These are phyloP conservation scores for Houttuynia cordata DNA, from an alignment of 164 flowering plant species.

Conservation along the genomic window DNA sequence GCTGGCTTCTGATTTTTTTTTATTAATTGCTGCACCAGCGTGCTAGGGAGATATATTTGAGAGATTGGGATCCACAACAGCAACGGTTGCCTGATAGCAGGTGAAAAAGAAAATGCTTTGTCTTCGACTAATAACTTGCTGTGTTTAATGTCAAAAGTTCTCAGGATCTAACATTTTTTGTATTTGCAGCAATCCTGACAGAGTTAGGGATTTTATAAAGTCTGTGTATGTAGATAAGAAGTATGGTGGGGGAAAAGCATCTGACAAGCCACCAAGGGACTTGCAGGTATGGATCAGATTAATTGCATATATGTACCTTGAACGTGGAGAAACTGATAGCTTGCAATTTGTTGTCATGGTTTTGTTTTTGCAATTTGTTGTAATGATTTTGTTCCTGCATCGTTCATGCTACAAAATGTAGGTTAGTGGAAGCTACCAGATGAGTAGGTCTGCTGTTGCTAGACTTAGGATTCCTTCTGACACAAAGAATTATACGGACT, in stretches of 20 bases:
- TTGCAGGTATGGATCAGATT: conserved; percentile 25
- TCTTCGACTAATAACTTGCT: background rate
- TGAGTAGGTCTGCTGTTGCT: too few relatives aligned
- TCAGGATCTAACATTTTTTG: background rate
- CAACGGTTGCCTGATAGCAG: conserved; percentile 75
- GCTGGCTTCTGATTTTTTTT: background rate
- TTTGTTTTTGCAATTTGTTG: too few relatives aligned
- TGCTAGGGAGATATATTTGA: conserved; percentile 74
- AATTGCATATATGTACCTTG: background rate
- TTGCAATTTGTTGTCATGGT: background rate
- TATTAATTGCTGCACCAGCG: conserved; percentile 40
- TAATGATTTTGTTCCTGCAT: too few relatives aligned
- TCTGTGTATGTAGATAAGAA: conserved; percentile 57
- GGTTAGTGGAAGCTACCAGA: too few relatives aligned
- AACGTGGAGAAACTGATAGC: background rate
- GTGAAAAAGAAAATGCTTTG: conserved; percentile 15
- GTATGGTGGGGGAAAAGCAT: conserved; percentile 48
- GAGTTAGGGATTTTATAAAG: conserved; percentile 73
- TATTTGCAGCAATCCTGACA: conserved; percentile 59
- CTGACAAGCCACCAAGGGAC: conserved; percentile 75
- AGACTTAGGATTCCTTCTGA: too few relatives aligned
- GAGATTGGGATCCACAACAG: conserved; percentile 67
- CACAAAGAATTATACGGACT: too few relatives aligned
- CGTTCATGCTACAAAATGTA: too few relatives aligned
- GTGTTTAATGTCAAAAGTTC: background rate